Base-by-base conservation (phyloP, 495 filamentous ascomycete species). In the Xylaria sp. region DNA sequence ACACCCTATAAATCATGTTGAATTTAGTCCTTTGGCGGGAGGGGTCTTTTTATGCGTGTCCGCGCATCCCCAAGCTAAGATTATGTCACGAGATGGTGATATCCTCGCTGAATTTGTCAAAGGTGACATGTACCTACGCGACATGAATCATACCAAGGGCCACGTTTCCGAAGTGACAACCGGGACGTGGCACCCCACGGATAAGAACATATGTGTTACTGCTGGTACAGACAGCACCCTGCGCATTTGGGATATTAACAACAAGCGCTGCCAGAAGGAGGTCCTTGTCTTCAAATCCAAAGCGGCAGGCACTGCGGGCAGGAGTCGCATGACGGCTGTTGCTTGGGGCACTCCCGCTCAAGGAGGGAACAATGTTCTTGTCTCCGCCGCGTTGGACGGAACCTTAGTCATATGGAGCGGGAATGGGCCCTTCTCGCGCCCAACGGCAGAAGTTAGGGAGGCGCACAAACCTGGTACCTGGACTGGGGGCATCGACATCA, bases 51-150 rank as follows among this genome's bases (percentile, higher is more conserved):
- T 99, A 33, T 93, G 96, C 72, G 85, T 98, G 26, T 89, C 94
- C 3, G 95, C 95, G 0, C 90, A 93, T 9, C 88, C 94, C 2
- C 97, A 99, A 78, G 93, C 95, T 3, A 93, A 93, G 79, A 90
- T 99, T 53, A 85, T 97, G 75, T 91, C 87, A 75, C 90, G 96
- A 72, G 95, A 99, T 83, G 96, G 96, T 9, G 93, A 94, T 48
- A 85, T 90, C 12, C 68, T 94, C 15, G 90, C 91, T 2, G 94
- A 98, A 79, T 97, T 97, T 72, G 90, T 92, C 66, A 99, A 99
- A 81, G 96, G 96, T 26, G 96, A 99, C 77, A 97, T 97, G 95
- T 99, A 99, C 77, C 82, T 99, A 68, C 88, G 96, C 48, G 97
- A 99, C 77, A 93, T 97, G 88, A 87, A 98, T 78, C 93, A 98